Percentiles rank a stretch among this genome's conserved stretches.
phyloP scores from a whole-genome alignment of 805 yeast genomes.

The Schwanniomyces polymorphus region DNA sequence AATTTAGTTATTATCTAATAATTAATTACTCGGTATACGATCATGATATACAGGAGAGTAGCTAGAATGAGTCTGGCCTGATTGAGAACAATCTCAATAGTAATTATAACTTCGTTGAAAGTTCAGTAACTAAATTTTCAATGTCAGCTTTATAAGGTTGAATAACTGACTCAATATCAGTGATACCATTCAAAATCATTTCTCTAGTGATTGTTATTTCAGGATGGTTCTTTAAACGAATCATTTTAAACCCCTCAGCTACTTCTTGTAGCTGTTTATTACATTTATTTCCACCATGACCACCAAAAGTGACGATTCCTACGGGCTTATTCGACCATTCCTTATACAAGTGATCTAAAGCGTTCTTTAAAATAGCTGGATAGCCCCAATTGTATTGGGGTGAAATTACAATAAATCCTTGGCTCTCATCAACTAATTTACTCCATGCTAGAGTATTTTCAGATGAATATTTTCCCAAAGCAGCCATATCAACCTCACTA shows the following conservation, averaged over 20 bases:
- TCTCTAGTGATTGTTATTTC: neutral
- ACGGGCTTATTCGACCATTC: constrained; percentile 1
- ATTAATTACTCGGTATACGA: too few species aligned
- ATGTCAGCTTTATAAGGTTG: neutral
- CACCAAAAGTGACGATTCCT: constrained; percentile 2
- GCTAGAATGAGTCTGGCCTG: too few species aligned
- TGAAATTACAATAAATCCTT: constrained; percentile 31
- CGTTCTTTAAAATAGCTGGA: constrained; percentile 37
- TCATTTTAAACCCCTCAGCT: neutral
- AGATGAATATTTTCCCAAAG: constrained; percentile 15
- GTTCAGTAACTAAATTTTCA: neutral
- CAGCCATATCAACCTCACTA: constrained; percentile 20
- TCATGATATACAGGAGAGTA: too few species aligned
- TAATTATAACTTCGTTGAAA: neutral
- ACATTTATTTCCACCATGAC: constrained; percentile 1
- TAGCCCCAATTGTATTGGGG: constrained; percentile 40
- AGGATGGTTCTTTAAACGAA: neutral
- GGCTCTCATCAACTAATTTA: constrained; percentile 14
- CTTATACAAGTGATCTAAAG: constrained; percentile 29
- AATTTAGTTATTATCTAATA: too few species aligned
- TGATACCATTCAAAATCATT: neutral
- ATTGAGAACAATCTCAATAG: neutral
- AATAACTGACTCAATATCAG: neutral
- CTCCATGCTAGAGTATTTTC: constrained; percentile 26
- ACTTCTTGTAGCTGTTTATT: neutral